A percentile compares a stretch with the other conserved stretches of the same genome.
Conservation (phyloP, 2,329 filamentous ascomycete genomes). For the Macrophomina pseudophaseolina region DNA sequence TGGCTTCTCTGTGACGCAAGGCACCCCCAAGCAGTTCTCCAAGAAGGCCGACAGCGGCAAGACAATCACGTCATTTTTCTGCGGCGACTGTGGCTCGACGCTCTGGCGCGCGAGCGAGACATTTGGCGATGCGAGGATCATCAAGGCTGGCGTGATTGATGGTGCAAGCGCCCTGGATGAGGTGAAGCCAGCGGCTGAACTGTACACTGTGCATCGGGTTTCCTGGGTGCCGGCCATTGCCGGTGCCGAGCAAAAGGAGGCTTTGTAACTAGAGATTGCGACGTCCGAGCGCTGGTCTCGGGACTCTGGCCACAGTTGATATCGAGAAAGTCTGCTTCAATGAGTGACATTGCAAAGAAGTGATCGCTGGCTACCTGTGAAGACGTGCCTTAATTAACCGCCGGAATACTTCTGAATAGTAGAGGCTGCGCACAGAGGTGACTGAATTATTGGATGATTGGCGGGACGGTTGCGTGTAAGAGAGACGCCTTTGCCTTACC, state of each 20-base stretch:
- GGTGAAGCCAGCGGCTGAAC: slow-evolving; percentile 43
- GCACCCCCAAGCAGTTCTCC: slow-evolving; percentile 56
- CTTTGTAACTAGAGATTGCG: neutral
- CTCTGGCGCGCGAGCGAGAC: slow-evolving; percentile 2
- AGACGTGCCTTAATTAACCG: no score
- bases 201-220: slow-evolving; percentile 45
- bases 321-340: neutral
- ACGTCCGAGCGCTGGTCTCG: neutral
- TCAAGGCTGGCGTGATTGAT: slow-evolving; percentile 20
- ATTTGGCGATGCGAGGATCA: slow-evolving; percentile 1
- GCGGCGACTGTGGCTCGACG: slow-evolving; percentile 18
- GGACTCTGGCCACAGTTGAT: neutral
- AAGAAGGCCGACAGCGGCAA: slow-evolving; percentile 61
- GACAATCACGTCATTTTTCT: slow-evolving; percentile 62
- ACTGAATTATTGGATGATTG: no score
- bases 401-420: no score
- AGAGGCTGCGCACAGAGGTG: no score
- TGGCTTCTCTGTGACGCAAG: slow-evolving; percentile 53
- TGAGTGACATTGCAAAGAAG: no score
- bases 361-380: no score
- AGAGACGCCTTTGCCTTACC: no score
- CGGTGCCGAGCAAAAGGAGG: neutral
- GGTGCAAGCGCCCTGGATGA: slow-evolving; percentile 31
- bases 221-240: slow-evolving; percentile 44
- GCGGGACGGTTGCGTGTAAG: no score